Conservation (phyloP, 495 filamentous ascomycete genomes). For the Collariella sp. region DNA sequence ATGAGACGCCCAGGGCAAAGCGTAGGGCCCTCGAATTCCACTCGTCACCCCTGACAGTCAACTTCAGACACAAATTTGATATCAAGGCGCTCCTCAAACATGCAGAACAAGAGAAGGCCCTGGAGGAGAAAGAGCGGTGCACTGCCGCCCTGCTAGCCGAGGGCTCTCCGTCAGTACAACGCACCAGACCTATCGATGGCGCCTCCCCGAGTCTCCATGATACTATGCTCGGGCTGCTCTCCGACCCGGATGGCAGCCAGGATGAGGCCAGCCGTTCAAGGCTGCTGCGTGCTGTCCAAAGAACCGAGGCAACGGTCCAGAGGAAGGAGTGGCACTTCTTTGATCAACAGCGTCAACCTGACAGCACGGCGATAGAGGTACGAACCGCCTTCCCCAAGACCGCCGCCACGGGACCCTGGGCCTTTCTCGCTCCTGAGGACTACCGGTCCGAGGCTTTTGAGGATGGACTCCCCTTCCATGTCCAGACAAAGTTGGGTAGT, state of each 20-base stretch:
- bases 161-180: conserved; percentile 18
- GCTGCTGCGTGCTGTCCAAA: conserved; percentile 59
- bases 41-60: conserved; percentile 37
- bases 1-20: conserved; percentile 33
- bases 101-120: conserved; percentile 47
- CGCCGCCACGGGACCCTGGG: conserved; percentile 28
- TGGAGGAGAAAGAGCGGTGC: conserved; percentile 50
- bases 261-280: conserved; percentile 48
- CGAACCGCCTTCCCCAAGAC: conserved; percentile 28
- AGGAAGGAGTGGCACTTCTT: conserved; percentile 64
- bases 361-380: conserved; percentile 22
- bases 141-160: conserved; percentile 29
- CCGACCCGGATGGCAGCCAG: conserved; percentile 40
- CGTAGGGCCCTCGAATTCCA: conserved; percentile 30
- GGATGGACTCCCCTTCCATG: conserved; percentile 57
- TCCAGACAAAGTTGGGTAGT: conserved; percentile 40
- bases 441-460: conserved; percentile 55
- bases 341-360: conserved; percentile 23
- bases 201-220: conserved; percentile 22
- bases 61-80: conserved; percentile 56
- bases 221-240: conserved; percentile 36
- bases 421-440: conserved; percentile 38
- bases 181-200: conserved; percentile 15
- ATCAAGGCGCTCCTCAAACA: conserved; percentile 57
- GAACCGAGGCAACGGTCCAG: conserved; percentile 60